These are phyloP conservation scores for Elaphomyces granulatus DNA, from an alignment of 495 filamentous ascomycete species.

Conservation along the genomic window DNA sequence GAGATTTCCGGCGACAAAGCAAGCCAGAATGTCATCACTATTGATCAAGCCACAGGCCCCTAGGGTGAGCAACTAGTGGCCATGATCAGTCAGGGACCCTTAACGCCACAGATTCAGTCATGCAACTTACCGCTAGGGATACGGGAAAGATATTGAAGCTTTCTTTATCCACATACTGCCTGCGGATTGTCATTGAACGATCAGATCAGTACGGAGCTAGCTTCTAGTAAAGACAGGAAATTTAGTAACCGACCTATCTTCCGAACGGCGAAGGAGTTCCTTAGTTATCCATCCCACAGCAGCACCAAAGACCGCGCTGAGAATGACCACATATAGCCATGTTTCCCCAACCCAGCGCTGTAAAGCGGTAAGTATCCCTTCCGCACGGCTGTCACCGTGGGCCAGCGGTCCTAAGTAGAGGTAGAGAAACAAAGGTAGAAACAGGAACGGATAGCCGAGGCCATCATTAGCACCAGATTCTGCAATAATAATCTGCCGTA, in stretches of 20 bases:
- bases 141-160: slow-evolving; percentile 64
- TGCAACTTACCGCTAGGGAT: slow-evolving; percentile 40
- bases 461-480: slow-evolving; percentile 70
- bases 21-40: slow-evolving; percentile 65
- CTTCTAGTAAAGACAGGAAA: no score
- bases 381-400: slow-evolving; percentile 24
- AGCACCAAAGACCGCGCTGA: slow-evolving; percentile 56
- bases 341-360: slow-evolving; percentile 61
- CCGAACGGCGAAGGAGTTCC: slow-evolving; percentile 55
- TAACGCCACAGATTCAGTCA: slow-evolving; percentile 9
- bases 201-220: no score
- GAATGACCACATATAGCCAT: slow-evolving; percentile 53
- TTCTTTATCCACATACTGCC: slow-evolving; percentile 57
- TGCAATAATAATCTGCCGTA: slow-evolving; percentile 62
- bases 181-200: no score
- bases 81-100: slow-evolving; percentile 2
- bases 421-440: slow-evolving; percentile 56
- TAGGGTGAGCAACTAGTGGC: slow-evolving; percentile 43
- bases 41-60: slow-evolving; percentile 66
- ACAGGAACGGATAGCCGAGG: slow-evolving; percentile 63
- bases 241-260: slow-evolving; percentile 24
- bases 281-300: slow-evolving; percentile 55
- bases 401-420: slow-evolving; percentile 43
- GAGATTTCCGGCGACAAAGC: slow-evolving; percentile 71
- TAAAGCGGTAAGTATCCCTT: slow-evolving; percentile 41